Evolutionary conservation across 176 grass and related monocot species (phyloP).

Genomic region (Avena insularis): DNA sequence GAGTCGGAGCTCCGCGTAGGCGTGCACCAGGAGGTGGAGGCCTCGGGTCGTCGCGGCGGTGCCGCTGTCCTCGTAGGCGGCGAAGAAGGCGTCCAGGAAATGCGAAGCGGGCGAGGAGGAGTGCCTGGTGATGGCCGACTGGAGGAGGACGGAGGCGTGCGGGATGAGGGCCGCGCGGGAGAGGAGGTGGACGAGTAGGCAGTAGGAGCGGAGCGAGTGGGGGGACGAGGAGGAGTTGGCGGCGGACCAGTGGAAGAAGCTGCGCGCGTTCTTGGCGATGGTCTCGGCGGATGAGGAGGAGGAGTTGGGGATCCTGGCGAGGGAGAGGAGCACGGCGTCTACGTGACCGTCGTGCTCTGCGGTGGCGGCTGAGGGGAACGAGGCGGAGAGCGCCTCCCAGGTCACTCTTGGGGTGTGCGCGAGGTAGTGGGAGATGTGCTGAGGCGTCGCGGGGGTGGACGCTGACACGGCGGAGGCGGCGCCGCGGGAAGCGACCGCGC

Average conservation of each 20-base stretch:
- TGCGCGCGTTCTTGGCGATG: slow-evolving; percentile 27
- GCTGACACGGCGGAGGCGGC: background rate
- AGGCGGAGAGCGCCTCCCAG: slow-evolving; percentile 66
- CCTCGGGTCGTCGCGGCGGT: slow-evolving; percentile 52
- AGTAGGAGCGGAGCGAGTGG: slow-evolving; percentile 31
- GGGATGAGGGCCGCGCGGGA: slow-evolving; percentile 7
- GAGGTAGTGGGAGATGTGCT: slow-evolving; percentile 63
- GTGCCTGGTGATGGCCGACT: slow-evolving; percentile 3
- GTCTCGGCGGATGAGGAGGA: background rate
- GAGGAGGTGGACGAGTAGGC: slow-evolving; percentile 34
- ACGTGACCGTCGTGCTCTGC: background rate
- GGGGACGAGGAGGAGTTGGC: background rate
- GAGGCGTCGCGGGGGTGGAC: slow-evolving; percentile 21
- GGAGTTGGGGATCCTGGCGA: background rate
- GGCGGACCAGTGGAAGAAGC: slow-evolving; percentile 35
- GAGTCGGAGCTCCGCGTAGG: slow-evolving; percentile 61
- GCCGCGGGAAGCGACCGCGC: background rate
- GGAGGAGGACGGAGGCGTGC: slow-evolving; percentile 16
- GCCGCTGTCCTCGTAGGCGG: slow-evolving; percentile 65
- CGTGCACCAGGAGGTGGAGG: slow-evolving; percentile 85
- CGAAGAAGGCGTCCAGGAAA: slow-evolving; percentile 59
- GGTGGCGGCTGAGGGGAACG: slow-evolving; percentile 49
- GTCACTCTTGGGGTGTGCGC: slow-evolving; percentile 40
- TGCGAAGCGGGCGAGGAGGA: background rate
- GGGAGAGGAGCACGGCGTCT: slow-evolving; percentile 24